A percentile compares a stretch with the other conserved stretches of the same genome.
These are phyloP conservation scores for Lyophyllum semitale DNA, from an alignment of 768 basidiomycete genomes.

Conservation along the genomic window DNA sequence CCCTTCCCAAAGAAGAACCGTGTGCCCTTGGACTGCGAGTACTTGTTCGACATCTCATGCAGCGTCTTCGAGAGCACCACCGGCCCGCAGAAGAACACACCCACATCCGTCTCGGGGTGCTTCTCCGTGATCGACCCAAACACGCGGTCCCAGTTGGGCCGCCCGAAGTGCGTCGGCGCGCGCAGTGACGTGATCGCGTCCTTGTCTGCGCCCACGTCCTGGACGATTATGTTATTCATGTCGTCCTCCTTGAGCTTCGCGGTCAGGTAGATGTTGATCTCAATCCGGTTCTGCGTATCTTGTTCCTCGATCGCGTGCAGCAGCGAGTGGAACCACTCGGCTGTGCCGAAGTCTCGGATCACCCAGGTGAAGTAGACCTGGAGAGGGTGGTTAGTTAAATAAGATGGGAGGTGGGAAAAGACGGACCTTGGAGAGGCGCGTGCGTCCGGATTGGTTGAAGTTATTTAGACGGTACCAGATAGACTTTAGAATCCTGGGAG, in stretches of 20 bases:
- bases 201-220: conserved; percentile 91
- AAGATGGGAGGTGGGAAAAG: background rate
- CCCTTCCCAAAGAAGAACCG: conserved; percentile 93
- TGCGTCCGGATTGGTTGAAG: conserved; percentile 70
- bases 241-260: conserved; percentile 91
- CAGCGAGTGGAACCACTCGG: conserved; percentile 94
- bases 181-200: conserved; percentile 89
- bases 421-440: conserved; percentile 80
- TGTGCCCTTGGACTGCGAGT: conserved; percentile 75
- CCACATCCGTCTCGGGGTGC: conserved; percentile 87
- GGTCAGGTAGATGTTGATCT: conserved; percentile 94
- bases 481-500: conserved; percentile 75
- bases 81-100: conserved; percentile 95
- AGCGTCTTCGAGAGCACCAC: conserved; percentile 67
- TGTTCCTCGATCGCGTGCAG: conserved; percentile 93
- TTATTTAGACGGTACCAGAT: conserved; percentile 98
- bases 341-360: conserved; percentile 87
- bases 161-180: conserved; percentile 90
- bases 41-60: conserved; percentile 83
- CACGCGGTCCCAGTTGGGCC: conserved; percentile 84
- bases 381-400: background rate
- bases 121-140: conserved; percentile 75
- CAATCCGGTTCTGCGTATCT: conserved; percentile 81
- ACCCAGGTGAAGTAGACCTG: conserved; percentile 93
- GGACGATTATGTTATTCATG: conserved; percentile 89